Evolutionary conservation across 768 basidiomycete species (phyloP).

Genomic region (Lactarius hengduanensis): DNA sequence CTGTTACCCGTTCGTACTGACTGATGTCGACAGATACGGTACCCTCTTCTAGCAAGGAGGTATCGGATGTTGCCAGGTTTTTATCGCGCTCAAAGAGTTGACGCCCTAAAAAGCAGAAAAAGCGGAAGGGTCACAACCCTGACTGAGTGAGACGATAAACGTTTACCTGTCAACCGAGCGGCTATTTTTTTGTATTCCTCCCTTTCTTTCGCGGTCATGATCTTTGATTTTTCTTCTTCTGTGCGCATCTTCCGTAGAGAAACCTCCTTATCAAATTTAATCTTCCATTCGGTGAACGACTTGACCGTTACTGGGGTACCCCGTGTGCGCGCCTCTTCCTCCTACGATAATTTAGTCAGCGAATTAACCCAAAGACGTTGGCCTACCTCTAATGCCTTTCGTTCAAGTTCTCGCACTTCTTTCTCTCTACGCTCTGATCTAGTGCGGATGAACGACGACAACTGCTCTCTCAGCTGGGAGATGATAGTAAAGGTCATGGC

Average conservation of each 20-base stretch:
- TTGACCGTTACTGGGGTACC: constrained; percentile 90
- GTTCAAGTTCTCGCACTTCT: constrained; percentile 72
- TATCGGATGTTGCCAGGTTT: constrained; percentile 70
- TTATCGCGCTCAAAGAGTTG: constrained; percentile 88
- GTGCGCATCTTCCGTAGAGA: constrained; percentile 56
- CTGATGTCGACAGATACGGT: constrained; percentile 84
- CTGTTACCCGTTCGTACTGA: constrained; percentile 73
- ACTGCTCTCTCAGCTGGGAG: constrained; percentile 75
- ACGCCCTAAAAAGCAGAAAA: constrained; percentile 57
- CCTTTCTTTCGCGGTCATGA: constrained; percentile 71
- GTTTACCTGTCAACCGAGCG: constrained; percentile 67
- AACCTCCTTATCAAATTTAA: constrained; percentile 70
- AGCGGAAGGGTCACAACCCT: constrained; percentile 10
- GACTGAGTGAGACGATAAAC: not conserved
- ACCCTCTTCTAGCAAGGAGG: constrained; percentile 79
- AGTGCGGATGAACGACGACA: constrained; percentile 59
- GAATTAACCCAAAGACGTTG: not conserved
- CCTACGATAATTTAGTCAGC: constrained; percentile 46
- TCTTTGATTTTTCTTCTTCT: constrained; percentile 77
- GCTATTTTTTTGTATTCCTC: constrained; percentile 74
- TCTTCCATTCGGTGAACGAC: constrained; percentile 80
- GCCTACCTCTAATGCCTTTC: constrained; percentile 70
- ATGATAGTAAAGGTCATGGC: constrained; percentile 98
- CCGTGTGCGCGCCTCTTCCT: constrained; percentile 79
- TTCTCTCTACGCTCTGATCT: constrained; percentile 55